Conservation (phyloP, 2,329 filamentous ascomycete species). For the Fusarium sp. region DNA sequence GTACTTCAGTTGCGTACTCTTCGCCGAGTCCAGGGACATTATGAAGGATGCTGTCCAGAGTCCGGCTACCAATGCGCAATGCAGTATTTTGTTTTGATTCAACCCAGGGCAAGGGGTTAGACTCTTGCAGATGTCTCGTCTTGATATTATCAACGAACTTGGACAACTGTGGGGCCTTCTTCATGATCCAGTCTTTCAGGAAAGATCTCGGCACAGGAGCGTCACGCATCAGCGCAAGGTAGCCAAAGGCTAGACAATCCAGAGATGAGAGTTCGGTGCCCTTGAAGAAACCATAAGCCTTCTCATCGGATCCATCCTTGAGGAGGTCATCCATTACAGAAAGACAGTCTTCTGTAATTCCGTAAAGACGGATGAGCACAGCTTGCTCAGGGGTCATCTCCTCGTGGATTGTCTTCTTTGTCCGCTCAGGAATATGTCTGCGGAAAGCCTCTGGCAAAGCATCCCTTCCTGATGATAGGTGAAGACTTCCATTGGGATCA, state of each 20-base stretch:
- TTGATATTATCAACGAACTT: conserved; percentile 50
- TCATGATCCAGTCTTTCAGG: conserved; percentile 55
- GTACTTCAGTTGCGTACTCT: conserved; percentile 52
- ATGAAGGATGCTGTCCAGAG: conserved; percentile 51
- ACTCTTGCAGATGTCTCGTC: conserved; percentile 30
- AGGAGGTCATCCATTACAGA: conserved; percentile 73
- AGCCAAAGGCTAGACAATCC: conserved; percentile 85
- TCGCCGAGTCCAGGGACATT: conserved; percentile 52
- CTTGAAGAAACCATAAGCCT: conserved; percentile 49
- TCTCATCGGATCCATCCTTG: conserved; percentile 33
- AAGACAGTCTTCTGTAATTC: conserved; percentile 76
- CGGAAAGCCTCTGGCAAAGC: conserved; percentile 55
- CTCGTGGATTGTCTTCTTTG: conserved; percentile 68
- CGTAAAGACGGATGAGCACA: conserved; percentile 80
- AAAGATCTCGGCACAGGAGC: conserved; percentile 57
- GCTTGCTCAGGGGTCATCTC: conserved; percentile 77
- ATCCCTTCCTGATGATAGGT: conserved; percentile 52
- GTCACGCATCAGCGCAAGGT: conserved; percentile 77
- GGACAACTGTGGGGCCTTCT: conserved; percentile 47
- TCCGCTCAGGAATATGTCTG: conserved; percentile 52
- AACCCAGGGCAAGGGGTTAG: conserved; percentile 45
- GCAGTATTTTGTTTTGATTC: conserved; percentile 36
- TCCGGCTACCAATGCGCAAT: conserved; percentile 45
- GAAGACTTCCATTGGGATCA: conserved; percentile 52
- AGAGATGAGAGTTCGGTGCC: conserved; percentile 53